Base-by-base conservation (phyloP, 331 rosid genomes). In the Ulmus americana region DNA sequence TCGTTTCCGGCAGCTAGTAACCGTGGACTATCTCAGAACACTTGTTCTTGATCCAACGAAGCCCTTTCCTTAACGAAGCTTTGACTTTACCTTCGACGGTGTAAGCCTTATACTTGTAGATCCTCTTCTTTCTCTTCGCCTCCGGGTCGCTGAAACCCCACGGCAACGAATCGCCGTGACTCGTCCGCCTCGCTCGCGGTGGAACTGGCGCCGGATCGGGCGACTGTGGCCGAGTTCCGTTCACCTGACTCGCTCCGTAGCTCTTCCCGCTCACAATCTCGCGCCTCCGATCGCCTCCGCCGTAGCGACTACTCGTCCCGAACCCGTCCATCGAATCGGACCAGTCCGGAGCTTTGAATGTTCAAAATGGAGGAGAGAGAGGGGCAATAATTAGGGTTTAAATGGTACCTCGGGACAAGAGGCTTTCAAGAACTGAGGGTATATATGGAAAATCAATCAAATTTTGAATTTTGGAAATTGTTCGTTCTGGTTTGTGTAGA, bases 11-110 rank as follows among this genome's bases (percentile, higher is more conserved):
- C 45, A 6, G 7, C 55, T 63, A 88, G 60, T 43, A 74, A 5
- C 96, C 88, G 50, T 75, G 86, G 59, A 88, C 84, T 6, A 88
- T 82, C 81, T 83, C 82, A 57, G 94, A 83, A 77, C 96, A 85
- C 64, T 83, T 82, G 10, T 72, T 73, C 81, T 88, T 88, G 64
- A 88, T 74, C 96, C 96, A 88, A 45, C 86, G 82, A 48, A 88
- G 48, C 15, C 96, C 90, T 22, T 80, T 79, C 63, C 85, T 74
- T 49, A 86, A 63, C 22, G 88, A 61, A 5, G 77, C 82, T 65
- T 88, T 88, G 35, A 88, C 94, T 62, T 68, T 83, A 0, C 85
- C 96, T 55, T 88, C 94, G 0, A 86, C 86, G 0, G 85, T 67
- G 65, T 88, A 88, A 41, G 79, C 86, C 82, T 88, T 82, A 51